phyloP scores from a whole-genome alignment of 306 rosid genomes.

The Corylus americana region DNA sequence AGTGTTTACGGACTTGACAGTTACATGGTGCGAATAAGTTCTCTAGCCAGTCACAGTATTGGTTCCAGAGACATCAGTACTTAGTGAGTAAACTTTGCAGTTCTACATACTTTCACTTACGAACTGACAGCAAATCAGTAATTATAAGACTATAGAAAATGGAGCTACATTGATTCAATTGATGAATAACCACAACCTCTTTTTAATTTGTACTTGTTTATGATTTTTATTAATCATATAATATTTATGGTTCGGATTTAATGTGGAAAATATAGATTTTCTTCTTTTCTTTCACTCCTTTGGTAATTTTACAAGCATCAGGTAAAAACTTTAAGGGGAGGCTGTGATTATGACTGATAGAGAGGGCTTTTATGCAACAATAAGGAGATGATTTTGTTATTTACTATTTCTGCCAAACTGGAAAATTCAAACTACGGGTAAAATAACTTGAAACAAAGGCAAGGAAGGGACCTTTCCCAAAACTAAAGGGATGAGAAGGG shows the following conservation, averaged over 20 bases:
- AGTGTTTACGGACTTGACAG: neutral
- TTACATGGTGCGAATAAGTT: neutral
- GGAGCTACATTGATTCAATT: too few relatives aligned
- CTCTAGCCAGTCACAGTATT: neutral
- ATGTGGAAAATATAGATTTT: neutral
- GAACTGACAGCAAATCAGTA: too few relatives aligned
- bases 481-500: slow-evolving; percentile 1
- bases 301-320: neutral
- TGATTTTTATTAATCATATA: too few relatives aligned
- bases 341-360: neutral
- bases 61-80: neutral
- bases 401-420: neutral
- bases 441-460: neutral
- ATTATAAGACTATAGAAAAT: too few relatives aligned
- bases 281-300: neutral
- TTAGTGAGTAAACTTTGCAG: too few relatives aligned
- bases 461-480: slow-evolving; percentile 10
- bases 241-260: too few relatives aligned
- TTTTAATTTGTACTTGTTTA: too few relatives aligned
- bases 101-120: too few relatives aligned
- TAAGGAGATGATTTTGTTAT: neutral
- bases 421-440: neutral
- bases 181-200: too few relatives aligned
- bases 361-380: neutral
- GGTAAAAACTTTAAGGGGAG: neutral